phyloP scores from a whole-genome alignment of 352 stramenopile species.

The Bremia lactucae region DNA sequence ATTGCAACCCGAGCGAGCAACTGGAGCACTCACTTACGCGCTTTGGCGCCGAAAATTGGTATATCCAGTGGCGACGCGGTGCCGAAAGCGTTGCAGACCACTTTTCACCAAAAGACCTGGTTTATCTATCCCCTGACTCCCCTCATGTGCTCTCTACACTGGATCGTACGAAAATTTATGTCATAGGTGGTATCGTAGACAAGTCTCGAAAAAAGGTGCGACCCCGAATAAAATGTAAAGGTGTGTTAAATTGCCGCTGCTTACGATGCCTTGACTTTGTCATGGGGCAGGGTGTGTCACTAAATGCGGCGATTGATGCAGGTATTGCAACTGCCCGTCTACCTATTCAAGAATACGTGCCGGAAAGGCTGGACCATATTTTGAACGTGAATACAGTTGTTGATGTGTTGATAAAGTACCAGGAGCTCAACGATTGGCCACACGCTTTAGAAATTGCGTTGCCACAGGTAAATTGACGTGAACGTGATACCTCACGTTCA shows the following conservation, averaged over 20 bases:
- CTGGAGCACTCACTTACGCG: slow-evolving; percentile 40
- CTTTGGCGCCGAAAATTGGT: slow-evolving; percentile 54
- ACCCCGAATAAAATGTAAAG: not conserved
- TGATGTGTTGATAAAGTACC: slow-evolving; percentile 55
- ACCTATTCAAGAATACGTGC: slow-evolving; percentile 65
- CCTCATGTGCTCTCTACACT: slow-evolving; percentile 47
- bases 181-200: slow-evolving; percentile 76
- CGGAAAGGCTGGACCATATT: slow-evolving; percentile 61
- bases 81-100: slow-evolving; percentile 24
- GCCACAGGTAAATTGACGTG: slow-evolving; percentile 35
- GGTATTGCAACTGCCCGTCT: slow-evolving; percentile 48
- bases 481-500: not conserved
- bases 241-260: not conserved
- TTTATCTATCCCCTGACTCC: slow-evolving; percentile 72
- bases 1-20: slow-evolving; percentile 43
- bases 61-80: slow-evolving; percentile 38
- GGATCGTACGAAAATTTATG: slow-evolving; percentile 58
- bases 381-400: slow-evolving; percentile 75
- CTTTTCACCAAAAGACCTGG: slow-evolving; percentile 28
- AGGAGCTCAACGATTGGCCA: slow-evolving; percentile 37
- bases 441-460: slow-evolving; percentile 33
- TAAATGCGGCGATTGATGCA: slow-evolving; percentile 33
- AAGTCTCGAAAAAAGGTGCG: slow-evolving; percentile 58
- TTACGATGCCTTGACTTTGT: not conserved
- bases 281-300: slow-evolving; percentile 31